A percentile compares a stretch with the other conserved stretches of the same genome.
Evolutionary conservation across 345 rosid species (phyloP).

Genomic region (Syzygium aromaticum): DNA sequence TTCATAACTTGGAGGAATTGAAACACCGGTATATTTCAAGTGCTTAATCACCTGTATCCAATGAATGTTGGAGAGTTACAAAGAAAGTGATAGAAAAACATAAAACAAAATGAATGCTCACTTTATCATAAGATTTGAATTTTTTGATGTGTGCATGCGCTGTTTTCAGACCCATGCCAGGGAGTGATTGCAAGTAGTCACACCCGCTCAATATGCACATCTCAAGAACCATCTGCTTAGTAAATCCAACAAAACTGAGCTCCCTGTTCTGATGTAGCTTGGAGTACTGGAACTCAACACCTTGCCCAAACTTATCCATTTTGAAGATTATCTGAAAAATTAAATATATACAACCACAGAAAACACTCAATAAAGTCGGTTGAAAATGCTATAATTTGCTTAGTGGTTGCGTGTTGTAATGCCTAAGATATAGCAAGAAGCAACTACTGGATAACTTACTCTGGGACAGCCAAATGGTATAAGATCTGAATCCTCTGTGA

Average conservation of each 20-base stretch:
- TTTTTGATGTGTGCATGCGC: conserved; percentile 78
- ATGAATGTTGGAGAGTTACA: background rate
- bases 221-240: conserved; percentile 83
- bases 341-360: background rate
- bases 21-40: conserved; percentile 60
- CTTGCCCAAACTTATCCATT: conserved; percentile 97
- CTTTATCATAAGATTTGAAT: conserved; percentile 82
- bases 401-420: background rate
- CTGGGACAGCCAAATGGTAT: conserved; percentile 96
- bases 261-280: conserved; percentile 63
- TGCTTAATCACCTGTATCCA: conserved; percentile 77
- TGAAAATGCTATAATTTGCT: background rate
- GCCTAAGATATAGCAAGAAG: background rate
- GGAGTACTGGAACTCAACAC: conserved; percentile 67
- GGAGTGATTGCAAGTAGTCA: conserved; percentile 84
- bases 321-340: conserved; percentile 67
- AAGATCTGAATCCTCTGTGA: conserved; percentile 97
- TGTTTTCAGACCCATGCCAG: conserved; percentile 94
- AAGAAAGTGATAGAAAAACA: background rate
- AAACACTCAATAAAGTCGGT: background rate
- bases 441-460: conserved; percentile 39
- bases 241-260: conserved; percentile 58
- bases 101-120: conserved; percentile 11
- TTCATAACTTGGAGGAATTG: conserved; percentile 82
- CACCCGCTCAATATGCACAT: conserved; percentile 99